These are phyloP conservation scores for Wickerhamomyces queroliae DNA, from an alignment of 805 yeast genomes.

Conservation along the genomic window DNA sequence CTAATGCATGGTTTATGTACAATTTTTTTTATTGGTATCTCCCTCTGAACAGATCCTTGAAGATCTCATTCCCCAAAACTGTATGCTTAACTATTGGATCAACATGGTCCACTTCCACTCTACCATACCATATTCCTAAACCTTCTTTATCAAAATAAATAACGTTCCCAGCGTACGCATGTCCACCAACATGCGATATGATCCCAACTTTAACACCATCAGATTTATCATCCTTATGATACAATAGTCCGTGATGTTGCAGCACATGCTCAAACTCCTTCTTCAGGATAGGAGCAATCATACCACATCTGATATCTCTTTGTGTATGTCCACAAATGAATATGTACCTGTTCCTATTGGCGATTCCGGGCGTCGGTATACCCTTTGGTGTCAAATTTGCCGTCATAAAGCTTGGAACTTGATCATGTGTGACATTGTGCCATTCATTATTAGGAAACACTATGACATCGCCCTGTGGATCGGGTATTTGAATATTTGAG, in stretches of 20 bases:
- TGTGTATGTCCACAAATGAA: conserved; percentile 62
- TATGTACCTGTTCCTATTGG: conserved; percentile 23
- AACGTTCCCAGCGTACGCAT: conserved; percentile 79
- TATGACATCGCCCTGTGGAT: conserved; percentile 24
- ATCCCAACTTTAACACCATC: conserved; percentile 40
- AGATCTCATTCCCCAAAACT: conserved; percentile 39
- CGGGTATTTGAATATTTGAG: conserved; percentile 35
- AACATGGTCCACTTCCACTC: conserved; percentile 61
- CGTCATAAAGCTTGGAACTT: conserved; percentile 31
- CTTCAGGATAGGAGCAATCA: conserved; percentile 50
- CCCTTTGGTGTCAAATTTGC: conserved; percentile 34
- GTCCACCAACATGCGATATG: conserved; percentile 81
- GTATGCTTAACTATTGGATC: conserved; percentile 60
- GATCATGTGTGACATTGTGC: conserved; percentile 15
- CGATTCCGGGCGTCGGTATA: conserved; percentile 17
- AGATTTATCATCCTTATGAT: conserved; percentile 16
- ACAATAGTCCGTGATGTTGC: conserved; percentile 25
- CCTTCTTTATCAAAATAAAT: conserved; percentile 44
- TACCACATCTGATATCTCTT: conserved; percentile 65
- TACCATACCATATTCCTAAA: conserved; percentile 61
- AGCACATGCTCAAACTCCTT: conserved; percentile 45
- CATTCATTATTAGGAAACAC: conserved; percentile 50
- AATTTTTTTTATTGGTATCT: conserved; percentile 1
- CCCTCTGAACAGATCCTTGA: conserved; percentile 56
- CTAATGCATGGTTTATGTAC: background rate